Evolutionary conservation across 352 stramenopile genomes (phyloP), one percentile per base, ranked within the genome.

Genomic region (Globisporangium viniferum): DNA sequence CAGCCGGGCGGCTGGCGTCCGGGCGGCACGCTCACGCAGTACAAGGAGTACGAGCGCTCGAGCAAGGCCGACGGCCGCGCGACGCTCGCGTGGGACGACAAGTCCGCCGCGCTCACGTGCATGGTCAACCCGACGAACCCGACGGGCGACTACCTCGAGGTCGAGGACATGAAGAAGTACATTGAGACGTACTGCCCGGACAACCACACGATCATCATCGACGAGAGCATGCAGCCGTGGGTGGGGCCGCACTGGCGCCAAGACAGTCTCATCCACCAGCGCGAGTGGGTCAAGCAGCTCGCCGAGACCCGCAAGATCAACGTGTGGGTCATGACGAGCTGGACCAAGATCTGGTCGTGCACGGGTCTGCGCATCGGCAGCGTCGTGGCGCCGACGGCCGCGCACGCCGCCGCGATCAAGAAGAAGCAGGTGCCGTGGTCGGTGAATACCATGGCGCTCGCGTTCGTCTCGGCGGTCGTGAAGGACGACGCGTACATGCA

Each of bases 271-370:
- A 94, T 96, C 64, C 79, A 93, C 66, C 81, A 97, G 72, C 88
- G 88, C 49, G 84, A 90, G 57, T 97, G 90, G 89, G 80, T 94
- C 24, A 67, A 81, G 57, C 64, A 84, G 22, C 80, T 97, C 67
- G 91, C 81, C 36, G 81, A 78, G 35, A 88, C 88, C 35, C 82
- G 84, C 68, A 76, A 79, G 59, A 91, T 97, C 59, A 82, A 97
- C 72, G 86, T 97, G 29, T 97, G 90, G 90, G 78, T 97, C 73
- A 97, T 97, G 90, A 97, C 88, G 44, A 92, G 82, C 70, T 95
- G 88, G 86, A 97, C 90, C 68, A 97, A 97, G 82, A 96, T 97
- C 75, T 97, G 90, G 90, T 95, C 90, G 14, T 97, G 90, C 81
- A 97, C 89, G 69, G 90, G 90, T 0, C 78, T 97, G 44, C 85